These are phyloP conservation scores for Rutidosis leptorrhynchoides DNA, from an alignment of 129 eudicot genomes.

Conservation along the genomic window DNA sequence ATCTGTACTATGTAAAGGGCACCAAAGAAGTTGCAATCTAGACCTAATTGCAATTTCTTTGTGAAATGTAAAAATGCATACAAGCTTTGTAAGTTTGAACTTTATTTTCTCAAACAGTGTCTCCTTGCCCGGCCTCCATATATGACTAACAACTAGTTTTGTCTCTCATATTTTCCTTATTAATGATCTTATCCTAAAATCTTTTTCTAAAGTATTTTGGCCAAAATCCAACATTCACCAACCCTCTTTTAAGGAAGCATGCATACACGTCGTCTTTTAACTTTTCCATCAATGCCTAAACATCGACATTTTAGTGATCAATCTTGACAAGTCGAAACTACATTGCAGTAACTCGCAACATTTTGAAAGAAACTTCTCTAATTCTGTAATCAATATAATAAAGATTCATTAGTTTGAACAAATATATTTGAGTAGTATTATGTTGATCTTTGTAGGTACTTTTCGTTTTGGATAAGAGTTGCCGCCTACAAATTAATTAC, in stretches of 20 bases:
- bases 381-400: not conserved
- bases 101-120: not conserved
- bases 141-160: constrained; percentile 4
- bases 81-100: no score
- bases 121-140: constrained; percentile 2
- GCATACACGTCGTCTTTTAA: constrained; percentile 11
- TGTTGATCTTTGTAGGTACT: not conserved
- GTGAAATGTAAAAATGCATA: no score
- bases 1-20: no score
- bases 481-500: not conserved
- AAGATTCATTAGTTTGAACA: constrained; percentile 4
- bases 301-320: constrained; percentile 15
- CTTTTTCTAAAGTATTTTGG: constrained; percentile 5
- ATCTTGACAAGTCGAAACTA: constrained; percentile 14
- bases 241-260: no score
- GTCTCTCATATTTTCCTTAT: not conserved
- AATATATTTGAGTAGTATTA: not conserved
- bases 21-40: no score
- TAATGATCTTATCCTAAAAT: constrained; percentile 13
- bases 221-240: no score
- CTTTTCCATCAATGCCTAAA: constrained; percentile 21
- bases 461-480: constrained; percentile 4
- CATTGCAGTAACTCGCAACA: not conserved
- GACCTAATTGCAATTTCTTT: no score
- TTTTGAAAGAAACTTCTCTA: constrained; percentile 15